Conservation (phyloP, 2,329 filamentous ascomycete species). For the Penicillium sumatraense region DNA sequence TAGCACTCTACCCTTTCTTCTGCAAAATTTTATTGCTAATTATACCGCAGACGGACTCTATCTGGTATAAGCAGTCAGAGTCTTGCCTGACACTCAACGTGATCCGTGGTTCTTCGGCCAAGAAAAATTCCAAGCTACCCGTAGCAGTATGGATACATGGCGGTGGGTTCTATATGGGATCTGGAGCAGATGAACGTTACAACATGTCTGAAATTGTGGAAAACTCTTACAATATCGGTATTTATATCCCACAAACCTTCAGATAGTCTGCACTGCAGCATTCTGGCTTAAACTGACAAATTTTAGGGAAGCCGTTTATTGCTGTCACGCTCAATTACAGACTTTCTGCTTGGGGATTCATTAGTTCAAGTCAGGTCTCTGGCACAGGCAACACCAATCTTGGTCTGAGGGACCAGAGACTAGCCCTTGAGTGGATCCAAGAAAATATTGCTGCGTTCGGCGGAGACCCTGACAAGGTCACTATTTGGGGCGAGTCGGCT, state of each 20-base stretch:
- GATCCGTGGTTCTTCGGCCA: slow-evolving; percentile 53
- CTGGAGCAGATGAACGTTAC: slow-evolving; percentile 60
- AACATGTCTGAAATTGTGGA: slow-evolving; percentile 66
- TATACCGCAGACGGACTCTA: slow-evolving; percentile 35
- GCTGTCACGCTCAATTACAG: slow-evolving; percentile 61
- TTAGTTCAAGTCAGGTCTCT: slow-evolving; percentile 52
- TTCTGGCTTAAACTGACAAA: not conserved
- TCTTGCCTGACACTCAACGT: slow-evolving; percentile 68
- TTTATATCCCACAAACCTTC: not conserved
- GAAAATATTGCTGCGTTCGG: slow-evolving; percentile 43
- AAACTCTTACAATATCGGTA: slow-evolving; percentile 54
- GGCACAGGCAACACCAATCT: slow-evolving; percentile 58
- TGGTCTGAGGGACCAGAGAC: slow-evolving; percentile 51
- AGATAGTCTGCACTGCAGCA: too few species aligned
- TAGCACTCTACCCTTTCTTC: slow-evolving; percentile 24
- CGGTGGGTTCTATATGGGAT: slow-evolving; percentile 59
- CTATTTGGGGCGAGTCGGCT: slow-evolving; percentile 62
- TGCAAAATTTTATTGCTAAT: not conserved
- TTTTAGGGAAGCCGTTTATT: slow-evolving; percentile 54
- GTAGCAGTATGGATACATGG: slow-evolving; percentile 67
- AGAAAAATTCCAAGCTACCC: slow-evolving; percentile 51
- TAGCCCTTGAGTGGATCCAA: slow-evolving; percentile 44
- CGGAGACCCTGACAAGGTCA: slow-evolving; percentile 40
- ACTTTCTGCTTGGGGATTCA: slow-evolving; percentile 57
- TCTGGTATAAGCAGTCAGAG: slow-evolving; percentile 49